Evolutionary conservation across 345 rosid species (phyloP).

Genomic region (Rhizophora apiculata): DNA sequence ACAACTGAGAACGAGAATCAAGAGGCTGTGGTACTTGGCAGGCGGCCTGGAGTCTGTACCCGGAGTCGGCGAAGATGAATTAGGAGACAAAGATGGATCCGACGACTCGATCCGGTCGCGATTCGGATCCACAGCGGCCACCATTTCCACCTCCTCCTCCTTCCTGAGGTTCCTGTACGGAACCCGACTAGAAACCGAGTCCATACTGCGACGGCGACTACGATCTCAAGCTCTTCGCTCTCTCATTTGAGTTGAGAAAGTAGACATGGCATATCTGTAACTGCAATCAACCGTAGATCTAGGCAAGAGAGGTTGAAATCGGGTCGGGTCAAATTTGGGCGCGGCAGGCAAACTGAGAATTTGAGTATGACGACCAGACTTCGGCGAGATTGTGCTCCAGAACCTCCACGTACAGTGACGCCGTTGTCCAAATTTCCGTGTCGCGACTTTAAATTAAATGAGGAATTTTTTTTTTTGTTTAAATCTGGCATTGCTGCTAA

Average conservation of each 20-base stretch:
- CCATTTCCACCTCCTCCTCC: conserved; percentile 72
- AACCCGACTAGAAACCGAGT: conserved; percentile 23
- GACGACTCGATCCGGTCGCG: too few relatives aligned
- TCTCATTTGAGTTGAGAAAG: neutral
- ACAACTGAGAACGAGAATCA: conserved; percentile 68
- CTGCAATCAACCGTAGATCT: neutral
- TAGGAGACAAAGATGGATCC: conserved; percentile 17
- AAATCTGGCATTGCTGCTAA: too few relatives aligned
- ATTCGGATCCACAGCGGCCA: conserved; percentile 27
- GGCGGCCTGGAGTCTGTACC: conserved; percentile 29
- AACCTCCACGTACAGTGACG: too few relatives aligned
- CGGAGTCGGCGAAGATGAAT: conserved; percentile 21
- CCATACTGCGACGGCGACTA: conserved; percentile 16
- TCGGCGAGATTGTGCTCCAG: too few relatives aligned
- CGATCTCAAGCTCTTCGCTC: neutral
- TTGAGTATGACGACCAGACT: neutral
- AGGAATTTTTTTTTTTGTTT: too few relatives aligned
- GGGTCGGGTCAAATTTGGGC: neutral
- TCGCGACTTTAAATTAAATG: too few relatives aligned
- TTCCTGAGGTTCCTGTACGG: conserved; percentile 70
- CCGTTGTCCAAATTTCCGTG: too few relatives aligned
- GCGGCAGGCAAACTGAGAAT: neutral
- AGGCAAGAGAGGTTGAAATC: too few relatives aligned
- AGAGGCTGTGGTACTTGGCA: conserved; percentile 43
- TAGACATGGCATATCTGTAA: neutral